phyloP scores from a whole-genome alignment of 306 rosid genomes.

The Dalbergia cultrata region DNA sequence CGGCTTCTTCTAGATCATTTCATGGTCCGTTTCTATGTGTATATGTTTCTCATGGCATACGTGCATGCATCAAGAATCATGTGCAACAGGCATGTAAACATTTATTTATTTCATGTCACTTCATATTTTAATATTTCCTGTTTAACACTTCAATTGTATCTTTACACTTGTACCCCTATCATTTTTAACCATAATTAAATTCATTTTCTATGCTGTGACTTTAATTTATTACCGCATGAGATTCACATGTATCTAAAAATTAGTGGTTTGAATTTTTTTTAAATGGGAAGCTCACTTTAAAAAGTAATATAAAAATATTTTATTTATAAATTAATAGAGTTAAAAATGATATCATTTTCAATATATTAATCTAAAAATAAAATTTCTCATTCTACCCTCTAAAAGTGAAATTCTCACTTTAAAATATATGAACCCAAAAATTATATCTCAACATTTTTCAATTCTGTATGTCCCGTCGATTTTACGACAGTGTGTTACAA shows the following conservation, averaged over 20 bases:
- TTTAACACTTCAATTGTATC: background rate
- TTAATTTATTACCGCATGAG: background rate
- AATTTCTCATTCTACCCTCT: too few relatives aligned
- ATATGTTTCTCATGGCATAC: background rate
- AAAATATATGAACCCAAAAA: too few relatives aligned
- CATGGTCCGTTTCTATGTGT: conserved; percentile 1
- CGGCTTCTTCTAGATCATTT: conserved; percentile 23
- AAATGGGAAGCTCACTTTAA: too few relatives aligned
- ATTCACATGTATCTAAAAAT: background rate
- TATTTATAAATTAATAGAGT: too few relatives aligned
- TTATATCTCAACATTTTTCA: too few relatives aligned
- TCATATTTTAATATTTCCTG: too few relatives aligned
- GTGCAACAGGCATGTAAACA: background rate
- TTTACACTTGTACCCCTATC: background rate
- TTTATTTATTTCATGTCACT: background rate
- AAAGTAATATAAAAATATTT: too few relatives aligned
- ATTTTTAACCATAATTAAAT: too few relatives aligned
- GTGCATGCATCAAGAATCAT: conserved; percentile 17
- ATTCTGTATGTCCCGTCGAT: background rate
- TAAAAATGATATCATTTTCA: too few relatives aligned
- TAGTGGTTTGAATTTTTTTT: too few relatives aligned
- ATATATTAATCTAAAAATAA: too few relatives aligned
- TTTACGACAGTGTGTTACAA: background rate
- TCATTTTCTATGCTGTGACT: background rate
- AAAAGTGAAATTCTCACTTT: too few relatives aligned